phyloP scores from a whole-genome alignment of 441 rosid species.

The Erodium trifolium region DNA sequence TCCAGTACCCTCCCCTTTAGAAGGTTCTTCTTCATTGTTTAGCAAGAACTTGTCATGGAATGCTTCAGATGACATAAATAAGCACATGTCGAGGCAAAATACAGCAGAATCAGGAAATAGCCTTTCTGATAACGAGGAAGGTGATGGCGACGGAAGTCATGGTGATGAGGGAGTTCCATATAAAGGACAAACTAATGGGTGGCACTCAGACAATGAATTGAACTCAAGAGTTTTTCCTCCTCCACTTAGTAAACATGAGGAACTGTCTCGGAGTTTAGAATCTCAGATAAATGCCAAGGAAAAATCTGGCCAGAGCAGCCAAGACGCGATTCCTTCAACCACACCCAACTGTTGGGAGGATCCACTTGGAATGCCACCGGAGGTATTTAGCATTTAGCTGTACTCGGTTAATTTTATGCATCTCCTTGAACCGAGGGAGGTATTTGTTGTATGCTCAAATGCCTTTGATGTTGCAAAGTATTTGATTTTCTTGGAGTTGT shows the following conservation, averaged over 20 bases:
- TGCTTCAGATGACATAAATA: slow-evolving; percentile 42
- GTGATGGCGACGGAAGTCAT: slow-evolving; percentile 37
- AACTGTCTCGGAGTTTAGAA: slow-evolving; percentile 30
- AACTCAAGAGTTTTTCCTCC: slow-evolving; percentile 48
- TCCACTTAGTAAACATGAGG: slow-evolving; percentile 34
- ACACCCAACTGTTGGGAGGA: slow-evolving; percentile 35
- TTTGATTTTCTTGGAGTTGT: not conserved
- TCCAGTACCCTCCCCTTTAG: slow-evolving; percentile 38
- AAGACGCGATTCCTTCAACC: slow-evolving; percentile 25
- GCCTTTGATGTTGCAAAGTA: not conserved
- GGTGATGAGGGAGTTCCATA: slow-evolving; percentile 39
- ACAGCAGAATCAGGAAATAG: slow-evolving; percentile 49
- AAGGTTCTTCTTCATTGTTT: slow-evolving; percentile 26
- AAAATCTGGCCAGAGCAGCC: slow-evolving; percentile 33
- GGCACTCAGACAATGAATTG: slow-evolving; percentile 82
- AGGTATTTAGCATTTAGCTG: slow-evolving; percentile 41
- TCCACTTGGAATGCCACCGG: slow-evolving; percentile 85
- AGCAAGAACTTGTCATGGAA: slow-evolving; percentile 53
- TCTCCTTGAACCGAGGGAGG: slow-evolving; percentile 4
- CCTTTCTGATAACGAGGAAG: slow-evolving; percentile 61
- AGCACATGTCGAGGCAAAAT: slow-evolving; percentile 34
- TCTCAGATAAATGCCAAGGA: slow-evolving; percentile 29
- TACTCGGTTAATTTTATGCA: slow-evolving; percentile 8
- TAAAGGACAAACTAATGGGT: slow-evolving; percentile 38
- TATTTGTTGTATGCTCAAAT: slow-evolving; percentile 9